Base-by-base conservation (phyloP, 352 stramenopile species). In the Pythium phragmiticola region DNA sequence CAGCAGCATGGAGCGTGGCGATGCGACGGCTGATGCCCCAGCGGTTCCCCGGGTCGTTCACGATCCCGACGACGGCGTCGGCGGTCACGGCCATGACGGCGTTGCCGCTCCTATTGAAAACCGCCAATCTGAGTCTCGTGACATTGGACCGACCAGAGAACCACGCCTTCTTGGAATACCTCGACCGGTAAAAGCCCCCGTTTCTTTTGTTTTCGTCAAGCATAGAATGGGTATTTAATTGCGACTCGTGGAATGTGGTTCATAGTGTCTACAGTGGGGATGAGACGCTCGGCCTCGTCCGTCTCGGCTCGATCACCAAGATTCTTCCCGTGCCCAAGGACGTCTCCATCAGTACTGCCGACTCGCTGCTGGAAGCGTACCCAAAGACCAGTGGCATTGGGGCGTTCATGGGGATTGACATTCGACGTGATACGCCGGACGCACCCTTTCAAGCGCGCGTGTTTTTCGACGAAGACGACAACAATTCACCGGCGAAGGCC, bases 91-190 rank as follows among this genome's bases (percentile, higher is more conserved):
- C 84, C 6, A 60, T 91, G 49, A 71, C 80, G 7, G 75, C 70
- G 37, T 69, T 93, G 48, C 84, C 84, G 49, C 68, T 93, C 41
- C 37, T 88, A 7, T 63, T 92, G 47, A 57, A 39, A 14, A 74
- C 73, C 48, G 75, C 68, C 41, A 90, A 90, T 49, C 69, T 82
- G 47, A 88, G 63, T 47, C 60, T 92, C 17, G 77, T 79, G 7
- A 52, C 81, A 48, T 68, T 92, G n/a, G 72, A 92, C 30, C 81
- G 81, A 1, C 30, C 52, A 8, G 74, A 89, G 23, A 66, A 78
- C 43, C 50, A 66, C 37, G 55, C 50, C 9, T 86, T 92, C 57
- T 41, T 90, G 9, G 45, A 59, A 5, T 84, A 85, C 43, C 68
- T 92, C 14, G 70, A 89, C 34, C 55, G 60, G 60, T 72, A 21